Conservation (phyloP, 164 flowering plant species). For the Saururus chinensis region DNA sequence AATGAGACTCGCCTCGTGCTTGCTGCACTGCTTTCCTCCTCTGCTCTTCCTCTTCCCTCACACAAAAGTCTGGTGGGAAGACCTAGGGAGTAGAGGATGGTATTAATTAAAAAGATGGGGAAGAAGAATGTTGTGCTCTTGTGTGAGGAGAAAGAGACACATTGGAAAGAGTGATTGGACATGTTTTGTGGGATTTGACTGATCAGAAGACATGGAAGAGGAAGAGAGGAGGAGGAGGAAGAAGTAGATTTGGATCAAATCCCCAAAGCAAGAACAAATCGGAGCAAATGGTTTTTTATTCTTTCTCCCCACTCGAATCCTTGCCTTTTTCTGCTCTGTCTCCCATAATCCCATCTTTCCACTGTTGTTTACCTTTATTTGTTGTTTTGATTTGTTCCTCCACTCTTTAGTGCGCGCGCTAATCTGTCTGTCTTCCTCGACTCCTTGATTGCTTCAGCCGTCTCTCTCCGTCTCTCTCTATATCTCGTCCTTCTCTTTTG, state of each 20-base stretch:
- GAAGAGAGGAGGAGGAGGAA: slow-evolving; percentile 44
- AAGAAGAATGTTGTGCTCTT: not conserved
- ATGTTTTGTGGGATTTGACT: not conserved
- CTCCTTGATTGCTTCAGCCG: not conserved
- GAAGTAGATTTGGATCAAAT: slow-evolving; percentile 1
- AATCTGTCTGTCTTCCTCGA: not conserved
- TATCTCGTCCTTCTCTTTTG: not conserved
- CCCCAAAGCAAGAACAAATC: not conserved
- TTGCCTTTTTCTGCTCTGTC: slow-evolving; percentile 25
- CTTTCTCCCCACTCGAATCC: slow-evolving; percentile 10
- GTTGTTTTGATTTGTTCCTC: not conserved
- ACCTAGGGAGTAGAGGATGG: too few relatives aligned
- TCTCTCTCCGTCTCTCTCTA: slow-evolving; percentile 1
- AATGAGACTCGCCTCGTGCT: not conserved
- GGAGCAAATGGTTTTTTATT: not conserved
- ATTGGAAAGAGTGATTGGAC: not conserved
- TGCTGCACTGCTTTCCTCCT: not conserved
- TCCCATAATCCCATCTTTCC: slow-evolving; percentile 21
- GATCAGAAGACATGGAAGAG: slow-evolving; percentile 7
- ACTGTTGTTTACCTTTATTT: not conserved
- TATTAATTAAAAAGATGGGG: too few relatives aligned
- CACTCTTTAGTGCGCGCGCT: not conserved
- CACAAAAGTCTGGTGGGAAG: too few relatives aligned
- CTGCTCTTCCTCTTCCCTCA: not conserved
- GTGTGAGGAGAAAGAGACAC: not conserved